Conservation (phyloP, 129 eudicot genomes). For the Smallanthus sonchifolius region DNA sequence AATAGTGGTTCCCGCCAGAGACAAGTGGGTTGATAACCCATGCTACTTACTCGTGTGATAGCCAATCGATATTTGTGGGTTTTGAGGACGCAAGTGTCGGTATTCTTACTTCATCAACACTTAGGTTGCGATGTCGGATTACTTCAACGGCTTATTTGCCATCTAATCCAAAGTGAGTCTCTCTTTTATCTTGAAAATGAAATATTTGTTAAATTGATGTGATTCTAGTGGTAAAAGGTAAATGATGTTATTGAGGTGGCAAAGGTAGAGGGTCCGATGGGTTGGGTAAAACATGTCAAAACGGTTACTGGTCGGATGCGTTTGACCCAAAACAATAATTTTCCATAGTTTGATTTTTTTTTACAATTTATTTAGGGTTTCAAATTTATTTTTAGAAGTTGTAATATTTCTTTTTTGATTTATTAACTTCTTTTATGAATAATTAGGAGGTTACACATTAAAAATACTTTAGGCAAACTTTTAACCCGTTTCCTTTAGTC, state of each 20-base stretch:
- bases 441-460: neutral
- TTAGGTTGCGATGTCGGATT: conserved; percentile 68
- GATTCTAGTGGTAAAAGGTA: too few species aligned
- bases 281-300: neutral
- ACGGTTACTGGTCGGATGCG: neutral
- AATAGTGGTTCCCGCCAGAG: conserved; percentile 78
- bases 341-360: neutral
- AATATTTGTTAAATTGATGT: too few species aligned
- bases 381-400: neutral
- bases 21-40: conserved; percentile 71
- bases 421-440: neutral
- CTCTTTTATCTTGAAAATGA: too few species aligned
- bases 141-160: conserved; percentile 65
- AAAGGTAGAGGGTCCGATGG: neutral
- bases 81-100: conserved; percentile 81
- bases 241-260: neutral
- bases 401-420: neutral
- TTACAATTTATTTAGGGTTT: neutral
- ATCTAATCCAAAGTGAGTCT: conserved; percentile 55
- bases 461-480: neutral
- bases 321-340: neutral
- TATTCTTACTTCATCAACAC: conserved; percentile 67
- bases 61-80: conserved; percentile 70
- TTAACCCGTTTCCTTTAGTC: neutral
- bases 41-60: conserved; percentile 89